These are phyloP conservation scores for Colletotrichum echinochloae DNA, from an alignment of 2,329 filamentous ascomycete species.

Conservation along the genomic window DNA sequence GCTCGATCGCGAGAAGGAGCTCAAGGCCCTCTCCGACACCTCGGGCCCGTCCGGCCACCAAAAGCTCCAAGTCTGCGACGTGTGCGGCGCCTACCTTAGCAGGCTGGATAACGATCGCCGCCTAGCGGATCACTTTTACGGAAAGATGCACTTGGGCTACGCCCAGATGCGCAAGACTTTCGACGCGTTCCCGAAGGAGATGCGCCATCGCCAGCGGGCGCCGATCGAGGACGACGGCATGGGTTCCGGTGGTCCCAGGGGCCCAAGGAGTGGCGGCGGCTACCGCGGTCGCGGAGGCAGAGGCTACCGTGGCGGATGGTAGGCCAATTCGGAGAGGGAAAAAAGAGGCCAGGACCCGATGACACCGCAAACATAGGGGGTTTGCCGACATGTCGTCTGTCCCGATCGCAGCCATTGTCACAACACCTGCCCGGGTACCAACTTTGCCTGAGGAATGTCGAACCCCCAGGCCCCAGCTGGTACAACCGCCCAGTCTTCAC, in stretches of 20 bases:
- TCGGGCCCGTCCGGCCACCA: slow-evolving; percentile 94
- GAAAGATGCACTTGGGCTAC: slow-evolving; percentile 99
- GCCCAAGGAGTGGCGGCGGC: slow-evolving; percentile 66
- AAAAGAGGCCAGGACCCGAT: neutral
- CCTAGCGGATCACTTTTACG: slow-evolving; percentile 97
- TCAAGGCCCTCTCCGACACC: slow-evolving; percentile 92
- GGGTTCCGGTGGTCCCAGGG: slow-evolving; percentile 61
- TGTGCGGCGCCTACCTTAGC: slow-evolving; percentile 94
- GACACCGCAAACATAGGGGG: neutral
- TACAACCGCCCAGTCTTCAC: neutral
- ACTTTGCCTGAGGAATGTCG: neutral
- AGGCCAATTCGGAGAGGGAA: slow-evolving; percentile 32
- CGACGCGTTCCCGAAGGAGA: slow-evolving; percentile 86
- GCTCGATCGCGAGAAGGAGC: slow-evolving; percentile 84
- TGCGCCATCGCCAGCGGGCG: slow-evolving; percentile 77
- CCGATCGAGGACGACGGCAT: slow-evolving; percentile 60
- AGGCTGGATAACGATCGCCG: slow-evolving; percentile 94
- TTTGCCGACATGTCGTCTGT: neutral
- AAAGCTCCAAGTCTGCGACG: slow-evolving; percentile 98
- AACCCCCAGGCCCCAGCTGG: neutral
- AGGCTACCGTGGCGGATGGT: slow-evolving; percentile 64
- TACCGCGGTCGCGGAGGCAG: slow-evolving; percentile 65
- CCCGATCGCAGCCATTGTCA: neutral
- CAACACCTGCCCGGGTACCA: neutral
- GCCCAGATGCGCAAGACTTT: slow-evolving; percentile 97